These are phyloP conservation scores for Sporisorium iseilematis-ciliati DNA, from an alignment of 1,284 basidiomycete species.

Conservation along the genomic window DNA sequence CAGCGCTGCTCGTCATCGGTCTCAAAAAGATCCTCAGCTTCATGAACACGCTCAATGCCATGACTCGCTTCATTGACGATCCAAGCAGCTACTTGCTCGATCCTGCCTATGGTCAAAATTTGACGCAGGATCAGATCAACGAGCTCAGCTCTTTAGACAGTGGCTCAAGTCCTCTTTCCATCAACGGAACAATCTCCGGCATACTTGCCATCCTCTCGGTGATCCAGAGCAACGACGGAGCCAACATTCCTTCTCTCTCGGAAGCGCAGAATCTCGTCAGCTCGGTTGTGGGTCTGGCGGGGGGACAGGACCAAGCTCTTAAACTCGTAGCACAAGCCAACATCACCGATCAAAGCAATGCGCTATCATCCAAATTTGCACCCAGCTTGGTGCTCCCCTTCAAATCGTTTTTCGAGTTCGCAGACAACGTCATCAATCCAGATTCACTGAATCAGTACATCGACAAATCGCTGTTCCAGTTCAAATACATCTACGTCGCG, in stretches of 20 bases:
- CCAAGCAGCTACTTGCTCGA: slow-evolving; percentile 26
- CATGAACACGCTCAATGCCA: slow-evolving; percentile 41
- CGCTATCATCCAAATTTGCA: slow-evolving; percentile 23
- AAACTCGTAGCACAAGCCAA: slow-evolving; percentile 16
- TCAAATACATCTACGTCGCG: slow-evolving; percentile 47
- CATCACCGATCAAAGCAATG: slow-evolving; percentile 8
- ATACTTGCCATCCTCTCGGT: slow-evolving; percentile 34
- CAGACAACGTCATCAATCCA: slow-evolving; percentile 34
- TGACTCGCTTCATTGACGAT: slow-evolving; percentile 16
- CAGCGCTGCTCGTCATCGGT: slow-evolving; percentile 43
- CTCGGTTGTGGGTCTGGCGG: slow-evolving; percentile 26
- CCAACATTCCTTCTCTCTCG: slow-evolving; percentile 24
- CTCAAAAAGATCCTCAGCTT: slow-evolving; percentile 46
- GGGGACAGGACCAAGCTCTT: slow-evolving; percentile 9
- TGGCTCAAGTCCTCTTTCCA: slow-evolving; percentile 14
- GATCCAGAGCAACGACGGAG: slow-evolving; percentile 40
- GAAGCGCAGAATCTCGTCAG: slow-evolving; percentile 28
- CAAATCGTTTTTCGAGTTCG: slow-evolving; percentile 27
- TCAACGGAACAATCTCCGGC: slow-evolving; percentile 22
- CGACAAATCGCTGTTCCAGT: slow-evolving; percentile 37
- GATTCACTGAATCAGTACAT: slow-evolving; percentile 34
- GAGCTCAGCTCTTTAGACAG: slow-evolving; percentile 3
- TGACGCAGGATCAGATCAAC: slow-evolving; percentile 15
- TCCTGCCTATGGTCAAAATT: slow-evolving; percentile 7
- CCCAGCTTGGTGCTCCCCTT: slow-evolving; percentile 33